Conservation (phyloP, 345 rosid species). For the Eucalyptus victrix region DNA sequence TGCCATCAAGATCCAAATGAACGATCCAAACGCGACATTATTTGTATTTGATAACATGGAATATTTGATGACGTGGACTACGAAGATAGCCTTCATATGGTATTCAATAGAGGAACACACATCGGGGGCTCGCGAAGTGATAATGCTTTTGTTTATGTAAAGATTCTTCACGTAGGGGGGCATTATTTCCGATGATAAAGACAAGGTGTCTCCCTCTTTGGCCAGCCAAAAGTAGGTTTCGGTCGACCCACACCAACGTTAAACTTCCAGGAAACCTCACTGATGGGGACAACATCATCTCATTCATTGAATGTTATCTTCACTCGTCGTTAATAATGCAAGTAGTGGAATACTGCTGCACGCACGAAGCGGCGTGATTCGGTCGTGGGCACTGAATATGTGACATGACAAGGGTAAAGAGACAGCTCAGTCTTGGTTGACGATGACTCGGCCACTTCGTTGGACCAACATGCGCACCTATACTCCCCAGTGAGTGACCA, state of each 20-base stretch:
- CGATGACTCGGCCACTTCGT: neutral
- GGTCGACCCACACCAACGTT: neutral
- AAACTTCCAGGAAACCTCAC: neutral
- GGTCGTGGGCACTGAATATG: neutral
- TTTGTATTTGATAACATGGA: neutral
- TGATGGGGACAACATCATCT: neutral
- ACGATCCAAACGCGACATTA: neutral
- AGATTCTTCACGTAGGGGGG: neutral
- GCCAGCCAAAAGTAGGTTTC: neutral
- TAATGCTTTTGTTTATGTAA: neutral
- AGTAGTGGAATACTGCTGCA: neutral
- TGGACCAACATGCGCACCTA: no score
- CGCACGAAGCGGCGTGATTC: neutral
- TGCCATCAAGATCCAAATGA: neutral
- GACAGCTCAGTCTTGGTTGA: neutral
- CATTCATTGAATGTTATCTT: neutral
- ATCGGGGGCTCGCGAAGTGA: neutral
- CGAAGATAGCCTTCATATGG: neutral
- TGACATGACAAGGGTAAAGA: neutral
- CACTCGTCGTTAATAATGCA: neutral
- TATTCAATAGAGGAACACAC: neutral
- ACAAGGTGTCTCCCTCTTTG: neutral
- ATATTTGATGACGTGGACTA: no score
- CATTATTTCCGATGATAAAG: neutral
- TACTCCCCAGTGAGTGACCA: neutral